Evolutionary conservation across 108 stramenopile species (phyloP), one percentile per base, ranked within the genome.

Genomic region (Cyclotella atomus): DNA sequence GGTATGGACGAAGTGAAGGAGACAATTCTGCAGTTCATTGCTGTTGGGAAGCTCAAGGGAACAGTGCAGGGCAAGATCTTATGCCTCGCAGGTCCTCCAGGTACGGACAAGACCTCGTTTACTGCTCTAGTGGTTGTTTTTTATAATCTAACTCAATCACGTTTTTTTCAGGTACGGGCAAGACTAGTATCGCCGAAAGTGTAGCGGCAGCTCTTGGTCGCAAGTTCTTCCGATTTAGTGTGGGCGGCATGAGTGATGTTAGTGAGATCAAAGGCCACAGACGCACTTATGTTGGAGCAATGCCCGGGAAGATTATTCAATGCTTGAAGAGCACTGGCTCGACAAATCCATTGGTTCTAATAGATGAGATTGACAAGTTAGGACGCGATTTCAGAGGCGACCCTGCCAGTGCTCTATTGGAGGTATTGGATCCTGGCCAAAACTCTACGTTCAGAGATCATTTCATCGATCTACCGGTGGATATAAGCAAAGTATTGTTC

Each of bases 331-430:
- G 83, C 8, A 87, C 90, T 2, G 86, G 88, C 16, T 78, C 89
- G 7, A 80, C 81, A 50, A 98, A 99, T 77, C 98, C 98, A 24
- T 73, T 99, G 8, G 82, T 99, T 2, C 76, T 99, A 28, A 98
- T 99, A 70, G 99, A 99, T 70, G 99, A 99, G 70, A 95, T 99
- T 64, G 99, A 99, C 73, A 99, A 99, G 72, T 79, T 99, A 5
- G 97, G 97, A 4, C 73, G 77, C 45, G 95, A 94, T 38, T 84
- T 90, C 75, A 83, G 93, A 45, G 98, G 98, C 19, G 97, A 99
- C 76, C 99, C 99, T 7, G 92, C 96, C 2, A 91, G 90, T 47
- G 97, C 99, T 7, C 76, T 99, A 27, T 76, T 99, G 46, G 99
- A 99, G 83, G 91, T 95, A 4, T 59, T 95, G 60, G 98, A 99